These are phyloP conservation scores for Aspergillus sp. DNA, from an alignment of 2,329 filamentous ascomycete species.

Conservation along the genomic window DNA sequence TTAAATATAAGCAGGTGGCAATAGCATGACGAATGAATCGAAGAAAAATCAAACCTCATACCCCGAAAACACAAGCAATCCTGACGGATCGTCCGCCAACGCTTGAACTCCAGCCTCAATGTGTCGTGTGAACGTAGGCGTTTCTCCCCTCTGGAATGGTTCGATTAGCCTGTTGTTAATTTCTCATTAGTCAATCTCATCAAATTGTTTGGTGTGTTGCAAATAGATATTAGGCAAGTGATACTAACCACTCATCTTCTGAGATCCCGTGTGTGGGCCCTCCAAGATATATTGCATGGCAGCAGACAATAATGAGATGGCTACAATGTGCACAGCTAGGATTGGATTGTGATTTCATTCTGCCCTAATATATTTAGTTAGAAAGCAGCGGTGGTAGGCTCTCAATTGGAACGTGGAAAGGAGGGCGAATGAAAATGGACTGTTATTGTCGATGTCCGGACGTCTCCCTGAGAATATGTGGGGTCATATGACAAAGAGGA, in stretches of 20 bases:
- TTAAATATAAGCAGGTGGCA: slow-evolving; percentile 7
- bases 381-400: too few relatives aligned
- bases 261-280: slow-evolving; percentile 49
- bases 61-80: slow-evolving; percentile 69
- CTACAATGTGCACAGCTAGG: slow-evolving; percentile 10
- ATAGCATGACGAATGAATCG: background rate
- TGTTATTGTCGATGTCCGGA: background rate
- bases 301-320: slow-evolving; percentile 74
- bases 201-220: background rate
- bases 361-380: too few relatives aligned
- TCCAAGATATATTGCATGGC: slow-evolving; percentile 73
- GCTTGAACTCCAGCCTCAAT: slow-evolving; percentile 59
- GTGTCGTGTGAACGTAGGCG: slow-evolving; percentile 73
- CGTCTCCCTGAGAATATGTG: background rate
- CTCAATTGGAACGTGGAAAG: too few relatives aligned
- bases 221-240: background rate
- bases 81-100: slow-evolving; percentile 43
- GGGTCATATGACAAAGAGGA: too few relatives aligned
- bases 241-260: slow-evolving; percentile 56
- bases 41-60: slow-evolving; percentile 33
- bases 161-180: slow-evolving; percentile 58
- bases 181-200: too few relatives aligned
- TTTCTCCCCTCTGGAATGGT: slow-evolving; percentile 72
- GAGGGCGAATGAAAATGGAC: too few relatives aligned
- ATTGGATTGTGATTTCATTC: too few relatives aligned